Conservation (phyloP, 108 stramenopile species). For the Fragilaria crotonensis region DNA sequence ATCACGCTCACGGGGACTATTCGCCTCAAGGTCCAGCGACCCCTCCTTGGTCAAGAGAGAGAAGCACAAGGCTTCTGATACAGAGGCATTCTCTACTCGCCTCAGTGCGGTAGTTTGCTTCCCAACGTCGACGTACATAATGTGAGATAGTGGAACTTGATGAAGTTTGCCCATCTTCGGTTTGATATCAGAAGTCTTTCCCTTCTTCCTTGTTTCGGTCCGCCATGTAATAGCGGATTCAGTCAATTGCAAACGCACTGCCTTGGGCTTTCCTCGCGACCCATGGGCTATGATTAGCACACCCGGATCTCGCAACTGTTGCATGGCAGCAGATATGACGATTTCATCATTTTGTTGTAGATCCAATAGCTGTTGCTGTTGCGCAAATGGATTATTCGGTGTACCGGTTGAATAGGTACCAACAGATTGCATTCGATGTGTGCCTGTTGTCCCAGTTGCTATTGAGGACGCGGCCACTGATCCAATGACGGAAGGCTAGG, state of each 20-base stretch:
- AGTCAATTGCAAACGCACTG: conserved; percentile 66
- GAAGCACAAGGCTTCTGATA: conserved; percentile 69
- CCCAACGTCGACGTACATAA: conserved; percentile 86
- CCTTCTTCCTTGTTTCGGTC: conserved; percentile 74
- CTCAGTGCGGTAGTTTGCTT: conserved; percentile 81
- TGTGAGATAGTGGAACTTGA: conserved; percentile 75
- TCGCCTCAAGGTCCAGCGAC: conserved; percentile 75
- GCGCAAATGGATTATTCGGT: background rate
- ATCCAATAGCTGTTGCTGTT: conserved; percentile 8
- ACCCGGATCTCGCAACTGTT: conserved; percentile 74
- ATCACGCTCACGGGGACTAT: conserved; percentile 68
- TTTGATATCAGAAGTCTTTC: conserved; percentile 21
- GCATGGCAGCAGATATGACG: conserved; percentile 76
- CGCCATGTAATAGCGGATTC: conserved; percentile 79
- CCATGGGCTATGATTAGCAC: conserved; percentile 81
- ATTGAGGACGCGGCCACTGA: background rate
- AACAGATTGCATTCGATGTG: background rate
- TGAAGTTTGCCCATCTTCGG: conserved; percentile 80
- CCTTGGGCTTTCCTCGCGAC: conserved; percentile 76
- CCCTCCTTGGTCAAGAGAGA: conserved; percentile 82
- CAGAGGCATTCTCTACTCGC: conserved; percentile 73
- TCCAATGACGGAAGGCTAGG: conserved; percentile 1
- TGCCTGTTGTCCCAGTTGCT: background rate
- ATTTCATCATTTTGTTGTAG: conserved; percentile 63
- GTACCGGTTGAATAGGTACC: background rate